Base-by-base conservation (phyloP, 306 rosid genomes). In the Quillaja saponaria region DNA sequence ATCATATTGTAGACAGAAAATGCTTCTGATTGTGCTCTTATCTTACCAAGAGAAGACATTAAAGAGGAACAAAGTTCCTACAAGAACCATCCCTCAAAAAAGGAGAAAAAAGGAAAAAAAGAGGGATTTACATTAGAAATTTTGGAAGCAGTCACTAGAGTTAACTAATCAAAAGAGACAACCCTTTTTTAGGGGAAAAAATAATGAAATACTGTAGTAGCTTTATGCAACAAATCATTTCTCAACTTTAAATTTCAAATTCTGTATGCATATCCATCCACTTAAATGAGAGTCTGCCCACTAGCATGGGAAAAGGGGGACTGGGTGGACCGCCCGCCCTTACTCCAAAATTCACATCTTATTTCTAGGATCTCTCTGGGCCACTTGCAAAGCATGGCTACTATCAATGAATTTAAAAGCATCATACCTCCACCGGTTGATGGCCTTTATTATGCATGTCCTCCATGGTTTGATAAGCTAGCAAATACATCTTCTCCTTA, bases 361-460 rank as follows among this genome's bases (percentile, higher is more conserved):
- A n/a, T n/a, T n/a, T n/a, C n/a, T n/a, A n/a, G n/a, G n/a, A n/a
- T n/a, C n/a, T n/a, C n/a, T n/a, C n/a, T n/a, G n/a, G n/a, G n/a
- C n/a, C n/a, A n/a, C n/a, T n/a, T n/a, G n/a, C n/a, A n/a, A n/a
- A n/a, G n/a, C n/a, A n/a, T n/a, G n/a, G n/a, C n/a, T n/a, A n/a
- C n/a, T n/a, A n/a, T n/a, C n/a, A n/a, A n/a, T n/a, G n/a, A n/a
- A n/a, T n/a, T n/a, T n/a, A n/a, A n/a, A n/a, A n/a, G n/a, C n/a
- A 38, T 48, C 14, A 20, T 84, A 92, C 98, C 98, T 92, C 98
- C 19, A 52, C 84, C 34, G 91, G 85, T 75, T 81, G 92, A 79
- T 88, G 76, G 66, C 98, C 96, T 81, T 86, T 88, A 39, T 67
- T 54, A 49, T 74, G 76, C 98, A 92, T 88, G 87, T 92, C 96